These are phyloP conservation scores for Gillenia trifoliata DNA, from an alignment of 306 rosid genomes.

Conservation along the genomic window DNA sequence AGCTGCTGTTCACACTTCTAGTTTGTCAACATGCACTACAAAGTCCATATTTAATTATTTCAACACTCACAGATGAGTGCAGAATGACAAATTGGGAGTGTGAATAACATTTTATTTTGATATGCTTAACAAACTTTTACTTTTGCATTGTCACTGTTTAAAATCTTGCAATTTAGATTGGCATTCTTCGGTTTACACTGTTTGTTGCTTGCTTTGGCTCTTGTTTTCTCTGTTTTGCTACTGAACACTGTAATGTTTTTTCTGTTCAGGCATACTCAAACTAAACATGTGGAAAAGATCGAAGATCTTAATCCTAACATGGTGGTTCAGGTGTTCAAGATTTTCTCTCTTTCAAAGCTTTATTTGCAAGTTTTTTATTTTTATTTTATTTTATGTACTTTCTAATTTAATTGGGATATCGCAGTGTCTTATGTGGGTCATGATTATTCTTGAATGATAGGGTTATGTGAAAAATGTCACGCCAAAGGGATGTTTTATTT, in stretches of 20 bases:
- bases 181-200: background rate
- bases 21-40: background rate
- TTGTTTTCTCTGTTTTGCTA: background rate
- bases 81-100: background rate
- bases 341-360: background rate
- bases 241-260: conserved; percentile 4
- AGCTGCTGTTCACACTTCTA: background rate
- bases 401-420: background rate
- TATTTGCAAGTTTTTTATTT: background rate
- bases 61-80: background rate
- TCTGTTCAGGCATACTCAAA: conserved; percentile 37
- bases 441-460: conserved; percentile 31
- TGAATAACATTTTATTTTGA: background rate
- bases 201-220: background rate
- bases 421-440: background rate
- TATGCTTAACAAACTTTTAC: background rate
- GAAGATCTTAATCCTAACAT: conserved; percentile 69
- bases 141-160: background rate
- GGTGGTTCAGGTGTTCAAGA: conserved; percentile 56
- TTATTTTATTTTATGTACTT: background rate
- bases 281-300: conserved; percentile 41
- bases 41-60: background rate
- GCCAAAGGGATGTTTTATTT: conserved; percentile 83
- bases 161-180: background rate
- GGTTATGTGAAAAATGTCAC: conserved; percentile 80